Conservation (phyloP, 2,329 filamentous ascomycete species). For the Periconia digitata region DNA sequence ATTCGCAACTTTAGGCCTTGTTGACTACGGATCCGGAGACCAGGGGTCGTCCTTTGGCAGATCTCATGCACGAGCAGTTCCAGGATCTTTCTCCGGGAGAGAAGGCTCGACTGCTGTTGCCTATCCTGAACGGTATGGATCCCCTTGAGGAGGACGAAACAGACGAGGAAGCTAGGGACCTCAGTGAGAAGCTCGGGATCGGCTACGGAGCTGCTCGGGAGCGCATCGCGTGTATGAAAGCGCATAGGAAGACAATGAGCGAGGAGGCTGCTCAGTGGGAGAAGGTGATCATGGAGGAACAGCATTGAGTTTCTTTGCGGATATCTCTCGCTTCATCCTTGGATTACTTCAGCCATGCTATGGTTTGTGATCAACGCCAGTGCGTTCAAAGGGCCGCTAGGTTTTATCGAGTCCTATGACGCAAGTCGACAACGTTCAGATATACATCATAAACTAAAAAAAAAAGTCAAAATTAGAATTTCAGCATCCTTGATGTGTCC, state of each 20-base stretch:
- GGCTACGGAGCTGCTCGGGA: constrained; percentile 14
- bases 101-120: constrained; percentile 19
- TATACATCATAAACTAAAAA: too few species aligned
- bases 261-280: not conserved
- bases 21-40: not conserved
- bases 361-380: not conserved
- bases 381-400: not conserved
- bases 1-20: too few species aligned
- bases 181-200: not conserved
- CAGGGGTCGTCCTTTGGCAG: constrained; percentile 8
- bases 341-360: not conserved
- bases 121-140: constrained; percentile 20
- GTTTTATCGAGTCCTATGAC: too few species aligned
- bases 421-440: too few species aligned
- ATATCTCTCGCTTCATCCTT: not conserved
- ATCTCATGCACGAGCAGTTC: constrained; percentile 15
- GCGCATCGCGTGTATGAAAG: constrained; percentile 21
- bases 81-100: constrained; percentile 13
- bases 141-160: constrained; percentile 12
- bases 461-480: not conserved
- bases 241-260: not conserved
- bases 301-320: not conserved
- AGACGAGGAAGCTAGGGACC: not conserved
- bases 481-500: too few species aligned
- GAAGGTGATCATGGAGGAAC: not conserved